phyloP scores from a whole-genome alignment of 352 stramenopile genomes.

The Plasmopara halstedii region DNA sequence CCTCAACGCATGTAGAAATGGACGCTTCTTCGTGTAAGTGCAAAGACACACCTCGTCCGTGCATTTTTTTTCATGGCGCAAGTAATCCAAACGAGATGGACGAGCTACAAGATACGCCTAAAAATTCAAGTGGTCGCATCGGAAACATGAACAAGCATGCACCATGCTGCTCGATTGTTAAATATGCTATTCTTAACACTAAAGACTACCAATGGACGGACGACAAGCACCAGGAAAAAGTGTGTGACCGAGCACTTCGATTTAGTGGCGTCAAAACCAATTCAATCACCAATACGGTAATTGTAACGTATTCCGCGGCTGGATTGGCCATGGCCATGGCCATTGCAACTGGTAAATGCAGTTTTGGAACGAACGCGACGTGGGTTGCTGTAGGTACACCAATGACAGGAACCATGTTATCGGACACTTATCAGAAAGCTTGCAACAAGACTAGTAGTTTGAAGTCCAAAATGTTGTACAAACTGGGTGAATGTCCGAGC shows the following conservation, averaged over 20 bases:
- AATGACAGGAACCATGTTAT: constrained; percentile 24
- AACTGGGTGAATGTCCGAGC: constrained; percentile 29
- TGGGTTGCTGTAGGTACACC: constrained; percentile 25
- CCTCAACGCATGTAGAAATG: constrained; percentile 8
- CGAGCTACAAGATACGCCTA: constrained; percentile 12
- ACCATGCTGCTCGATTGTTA: constrained; percentile 12
- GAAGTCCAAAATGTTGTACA: constrained; percentile 2
- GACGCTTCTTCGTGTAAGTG: constrained; percentile 6
- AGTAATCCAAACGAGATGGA: constrained; percentile 9
- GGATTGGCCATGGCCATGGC: constrained; percentile 14
- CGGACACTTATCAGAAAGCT: constrained; percentile 20
- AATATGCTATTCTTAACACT: constrained; percentile 17
- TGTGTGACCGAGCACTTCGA: constrained; percentile 10
- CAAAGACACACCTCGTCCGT: constrained; percentile 16
- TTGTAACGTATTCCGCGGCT: constrained; percentile 18
- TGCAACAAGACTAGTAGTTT: constrained; percentile 18
- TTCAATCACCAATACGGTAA: constrained; percentile 10
- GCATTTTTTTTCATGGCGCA: constrained; percentile 15
- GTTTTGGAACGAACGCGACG: constrained; percentile 9
- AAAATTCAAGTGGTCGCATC: constrained; percentile 8
- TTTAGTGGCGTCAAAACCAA: constrained; percentile 5
- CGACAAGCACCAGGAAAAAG: constrained; percentile 10
- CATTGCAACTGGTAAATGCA: constrained; percentile 14
- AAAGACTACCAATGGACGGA: constrained; percentile 12
- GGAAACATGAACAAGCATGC: constrained; percentile 14